phyloP scores from a whole-genome alignment of 2,329 filamentous ascomycete species.

The Aspergillus luchuensis region DNA sequence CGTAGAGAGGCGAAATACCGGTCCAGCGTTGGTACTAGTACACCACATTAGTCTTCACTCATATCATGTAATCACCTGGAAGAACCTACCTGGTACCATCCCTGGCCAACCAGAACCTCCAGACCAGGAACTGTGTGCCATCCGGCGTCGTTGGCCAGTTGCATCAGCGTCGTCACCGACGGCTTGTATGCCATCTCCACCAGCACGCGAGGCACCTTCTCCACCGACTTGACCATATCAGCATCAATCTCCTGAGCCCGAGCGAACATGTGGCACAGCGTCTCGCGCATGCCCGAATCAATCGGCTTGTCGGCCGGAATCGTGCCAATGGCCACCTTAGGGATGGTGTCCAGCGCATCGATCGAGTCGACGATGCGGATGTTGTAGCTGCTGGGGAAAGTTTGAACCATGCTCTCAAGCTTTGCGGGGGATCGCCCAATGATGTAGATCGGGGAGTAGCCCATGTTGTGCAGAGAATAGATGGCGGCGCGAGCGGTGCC shows the following conservation, averaged over 20 bases:
- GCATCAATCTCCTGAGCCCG: slow-evolving; percentile 51
- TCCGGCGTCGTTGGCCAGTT: slow-evolving; percentile 72
- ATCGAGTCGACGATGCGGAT: slow-evolving; percentile 63
- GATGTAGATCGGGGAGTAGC: slow-evolving; percentile 83
- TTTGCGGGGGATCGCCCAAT: slow-evolving; percentile 75
- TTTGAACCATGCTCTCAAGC: slow-evolving; percentile 65
- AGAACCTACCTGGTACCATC: slow-evolving; percentile 70
- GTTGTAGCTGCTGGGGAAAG: slow-evolving; percentile 74
- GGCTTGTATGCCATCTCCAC: slow-evolving; percentile 98
- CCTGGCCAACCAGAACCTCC: slow-evolving; percentile 87
- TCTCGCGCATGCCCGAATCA: slow-evolving; percentile 67
- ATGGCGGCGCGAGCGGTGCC: slow-evolving; percentile 91
- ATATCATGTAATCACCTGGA: slow-evolving; percentile 16
- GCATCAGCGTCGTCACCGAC: slow-evolving; percentile 77
- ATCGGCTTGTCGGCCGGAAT: slow-evolving; percentile 88
- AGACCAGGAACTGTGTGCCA: slow-evolving; percentile 86
- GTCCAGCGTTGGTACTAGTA: slow-evolving; percentile 79
- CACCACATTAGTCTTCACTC: neutral
- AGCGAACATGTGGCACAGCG: slow-evolving; percentile 60
- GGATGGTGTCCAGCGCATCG: slow-evolving; percentile 56
- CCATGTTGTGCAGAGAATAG: slow-evolving; percentile 80
- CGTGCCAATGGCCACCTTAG: slow-evolving; percentile 79
- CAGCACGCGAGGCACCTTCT: slow-evolving; percentile 60
- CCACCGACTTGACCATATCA: slow-evolving; percentile 35
- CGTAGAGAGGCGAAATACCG: slow-evolving; percentile 72